Percentiles rank a stretch among this genome's conserved stretches.
phyloP scores from a whole-genome alignment of 2,329 filamentous ascomycete species.

The Fusarium sp. region DNA sequence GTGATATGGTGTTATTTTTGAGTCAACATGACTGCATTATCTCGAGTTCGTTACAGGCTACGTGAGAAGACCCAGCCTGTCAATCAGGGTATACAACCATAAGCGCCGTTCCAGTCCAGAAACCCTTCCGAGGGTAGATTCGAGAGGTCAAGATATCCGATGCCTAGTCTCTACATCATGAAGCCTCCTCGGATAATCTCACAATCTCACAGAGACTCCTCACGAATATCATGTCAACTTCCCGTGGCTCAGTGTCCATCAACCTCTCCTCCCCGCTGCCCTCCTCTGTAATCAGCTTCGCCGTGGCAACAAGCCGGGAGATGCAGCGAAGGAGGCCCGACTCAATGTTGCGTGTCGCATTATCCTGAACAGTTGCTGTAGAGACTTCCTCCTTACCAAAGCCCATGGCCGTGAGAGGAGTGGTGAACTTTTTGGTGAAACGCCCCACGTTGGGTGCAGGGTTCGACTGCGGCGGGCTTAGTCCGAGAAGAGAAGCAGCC shows the following conservation, averaged over 20 bases:
- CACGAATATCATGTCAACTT: conserved; percentile 52
- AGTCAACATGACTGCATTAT: conserved; percentile 34
- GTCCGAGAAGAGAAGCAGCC: conserved; percentile 61
- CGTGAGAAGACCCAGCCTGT: conserved; percentile 11
- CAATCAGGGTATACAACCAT: conserved; percentile 42
- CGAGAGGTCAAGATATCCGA: conserved; percentile 2
- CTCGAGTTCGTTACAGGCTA: conserved; percentile 16
- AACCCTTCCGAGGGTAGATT: not conserved
- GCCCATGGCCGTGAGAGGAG: conserved; percentile 41
- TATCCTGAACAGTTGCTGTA: conserved; percentile 43
- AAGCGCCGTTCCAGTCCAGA: conserved; percentile 19
- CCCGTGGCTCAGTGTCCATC: conserved; percentile 45
- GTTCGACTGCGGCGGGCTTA: conserved; percentile 45
- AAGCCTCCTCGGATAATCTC: conserved; percentile 48
- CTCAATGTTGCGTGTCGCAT: conserved; percentile 56
- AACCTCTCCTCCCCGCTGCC: conserved; percentile 44
- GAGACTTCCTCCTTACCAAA: conserved; percentile 42
- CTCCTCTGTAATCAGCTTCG: conserved; percentile 51
- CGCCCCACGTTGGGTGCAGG: conserved; percentile 36
- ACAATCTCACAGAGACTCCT: conserved; percentile 56
- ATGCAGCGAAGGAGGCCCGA: conserved; percentile 62
- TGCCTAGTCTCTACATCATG: not conserved
- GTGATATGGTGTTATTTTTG: conserved; percentile 2
- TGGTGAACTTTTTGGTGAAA: conserved; percentile 41
- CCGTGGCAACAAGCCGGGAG: conserved; percentile 59